Evolutionary conservation across 1,284 basidiomycete genomes (phyloP), one percentile per base, ranked within the genome.

Genomic region (Pseudomicrostroma phylloplanum): DNA sequence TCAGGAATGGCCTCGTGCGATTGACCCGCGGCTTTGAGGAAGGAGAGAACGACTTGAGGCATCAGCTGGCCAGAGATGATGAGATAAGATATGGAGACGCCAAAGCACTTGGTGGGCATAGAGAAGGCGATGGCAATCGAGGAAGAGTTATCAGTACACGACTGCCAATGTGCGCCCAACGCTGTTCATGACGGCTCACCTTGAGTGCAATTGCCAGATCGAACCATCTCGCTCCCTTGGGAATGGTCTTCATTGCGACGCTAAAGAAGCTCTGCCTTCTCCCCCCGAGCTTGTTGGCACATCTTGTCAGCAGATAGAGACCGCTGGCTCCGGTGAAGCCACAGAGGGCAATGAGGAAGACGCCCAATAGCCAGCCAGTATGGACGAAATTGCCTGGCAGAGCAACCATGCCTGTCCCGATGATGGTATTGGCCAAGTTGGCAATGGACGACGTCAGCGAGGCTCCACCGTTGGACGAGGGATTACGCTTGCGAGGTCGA

Each of bases 201-300:
- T 79, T 79, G 79, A 89, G 88, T 1, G 92, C 93, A 72, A 99
- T 96, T 7, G 94, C 93, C 2, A 88, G 85, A 80, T 98, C 91
- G 72, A 94, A 92, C 78, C 90, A 89, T 59, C 90, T 83, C 0
- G 89, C 88, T 0, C 88, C 89, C 42, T 83, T 84, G 19, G 91
- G 91, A 74, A 74, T 56, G 13, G 70, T 67, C 51, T 67, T 61
- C 17, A 60, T 64, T 2, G 74, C 71, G 19, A 79, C 65, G 25
- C 71, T 71, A 55, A 72, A 69, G 59, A 77, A 69, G 55, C 64
- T 67, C 42, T 61, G 64, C 58, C 68, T 68, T 13, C 69, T 61
- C 9, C 76, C 76, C 1, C 81, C 81, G 0, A 91, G 85, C n/a
- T 87, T 83, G n/a, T 86, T 85, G 1, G 94, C 96, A 75, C 90